Percentiles rank a stretch among this genome's conserved stretches.
Evolutionary conservation across 331 rosid genomes (phyloP).

Genomic region (Rhamnella rubrinervis): DNA sequence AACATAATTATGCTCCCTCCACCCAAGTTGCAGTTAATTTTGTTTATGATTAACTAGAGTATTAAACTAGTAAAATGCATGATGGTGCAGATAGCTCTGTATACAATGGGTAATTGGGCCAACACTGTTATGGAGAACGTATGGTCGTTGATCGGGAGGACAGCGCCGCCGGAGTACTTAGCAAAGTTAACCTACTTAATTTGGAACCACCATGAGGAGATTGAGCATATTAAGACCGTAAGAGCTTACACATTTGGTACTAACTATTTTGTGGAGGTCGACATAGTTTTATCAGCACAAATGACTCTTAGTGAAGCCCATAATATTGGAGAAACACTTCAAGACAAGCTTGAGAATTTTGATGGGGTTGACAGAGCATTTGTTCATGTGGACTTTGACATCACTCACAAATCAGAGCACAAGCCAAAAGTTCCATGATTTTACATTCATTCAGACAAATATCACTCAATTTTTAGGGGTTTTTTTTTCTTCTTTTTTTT

Average conservation of each 20-base stretch:
- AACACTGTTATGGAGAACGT: constrained; percentile 89
- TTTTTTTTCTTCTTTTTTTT: too few species aligned
- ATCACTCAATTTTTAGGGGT: too few species aligned
- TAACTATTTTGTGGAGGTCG: constrained; percentile 82
- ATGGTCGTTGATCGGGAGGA: constrained; percentile 72
- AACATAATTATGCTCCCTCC: neutral
- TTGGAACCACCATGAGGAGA: constrained; percentile 81
- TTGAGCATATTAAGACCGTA: constrained; percentile 71
- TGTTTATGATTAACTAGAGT: neutral
- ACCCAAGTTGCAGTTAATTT: neutral
- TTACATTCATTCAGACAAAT: neutral
- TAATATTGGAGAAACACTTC: constrained; percentile 82
- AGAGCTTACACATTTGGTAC: constrained; percentile 77
- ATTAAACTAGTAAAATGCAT: neutral
- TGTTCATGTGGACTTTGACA: constrained; percentile 78
- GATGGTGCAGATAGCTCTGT: constrained; percentile 69
- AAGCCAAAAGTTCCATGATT: constrained; percentile 30
- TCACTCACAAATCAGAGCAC: constrained; percentile 77
- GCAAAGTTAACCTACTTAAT: constrained; percentile 81
- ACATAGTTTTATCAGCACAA: constrained; percentile 67
- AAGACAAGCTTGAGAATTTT: constrained; percentile 79
- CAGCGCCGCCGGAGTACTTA: constrained; percentile 77
- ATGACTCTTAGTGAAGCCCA: constrained; percentile 71
- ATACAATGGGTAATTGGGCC: constrained; percentile 82
- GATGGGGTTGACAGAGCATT: constrained; percentile 88